Evolutionary conservation across 306 rosid genomes (phyloP), one percentile per base, ranked within the genome.

Genomic region (Casuarina glauca): DNA sequence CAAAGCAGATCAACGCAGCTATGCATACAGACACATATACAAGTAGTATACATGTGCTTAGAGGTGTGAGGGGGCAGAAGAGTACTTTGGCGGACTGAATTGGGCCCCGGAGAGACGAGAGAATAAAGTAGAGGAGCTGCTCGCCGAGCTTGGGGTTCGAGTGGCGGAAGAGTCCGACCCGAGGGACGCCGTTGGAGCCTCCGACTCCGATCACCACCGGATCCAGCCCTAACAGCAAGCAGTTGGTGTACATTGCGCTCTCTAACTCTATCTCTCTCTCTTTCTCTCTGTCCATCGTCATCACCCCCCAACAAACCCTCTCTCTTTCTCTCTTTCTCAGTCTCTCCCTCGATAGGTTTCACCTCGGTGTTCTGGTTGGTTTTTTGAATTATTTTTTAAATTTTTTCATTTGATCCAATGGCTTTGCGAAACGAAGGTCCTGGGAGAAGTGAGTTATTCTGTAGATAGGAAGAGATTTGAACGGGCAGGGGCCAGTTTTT

Each of bases 261-360:
- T 96, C 99, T 0, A 96, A 91, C 90, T 96, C 99, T 46, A 91
- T 91, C 89, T 96, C 99, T 84, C 99, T 85, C 90, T 96, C 99
- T 83, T 96, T 96, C 86, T 96, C 98, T 86, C 99, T 90, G 84
- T 93, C 99, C 99, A 96, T 93, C 86, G 98, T 92, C 97, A 95
- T 95, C 81, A 74, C 92, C 88, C 16, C 72, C n/a, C n/a, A 3
- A 38, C 36, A 58, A 6, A n/a, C 73, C 5, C 63, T 35, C 80
- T 39, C 83, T 19, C 83, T 26, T 77, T 19, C 68, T 45, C 81
- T 58, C 55, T 70, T 75, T 63, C 69, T 13, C 51, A 12, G 67
- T 48, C 70, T 51, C 60, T 80, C 60, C 53, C 72, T 60, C 51
- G 9, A 48, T 48, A 42, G 13, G 44, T 74, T 80, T 75, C 72